phyloP scores from a whole-genome alignment of 2,329 filamentous ascomycete species.

The Cladophialophora yegresii region DNA sequence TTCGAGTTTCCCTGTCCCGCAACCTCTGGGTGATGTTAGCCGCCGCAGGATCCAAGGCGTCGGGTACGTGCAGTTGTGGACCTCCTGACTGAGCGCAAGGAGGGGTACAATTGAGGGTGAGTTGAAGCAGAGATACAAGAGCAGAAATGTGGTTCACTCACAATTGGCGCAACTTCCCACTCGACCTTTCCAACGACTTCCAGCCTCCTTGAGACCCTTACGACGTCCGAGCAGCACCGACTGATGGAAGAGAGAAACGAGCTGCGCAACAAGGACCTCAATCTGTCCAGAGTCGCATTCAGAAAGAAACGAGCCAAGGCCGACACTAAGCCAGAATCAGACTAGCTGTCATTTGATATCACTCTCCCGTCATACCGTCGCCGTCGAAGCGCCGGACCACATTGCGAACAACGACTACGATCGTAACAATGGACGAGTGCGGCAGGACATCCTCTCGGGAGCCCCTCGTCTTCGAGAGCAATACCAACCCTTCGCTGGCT shows the following conservation, averaged over 20 bases:
- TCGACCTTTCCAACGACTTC: slow-evolving; percentile 37
- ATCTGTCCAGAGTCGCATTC: slow-evolving; percentile 14
- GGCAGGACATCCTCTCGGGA: too few relatives aligned
- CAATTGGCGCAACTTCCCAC: slow-evolving; percentile 35
- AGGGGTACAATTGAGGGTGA: slow-evolving; percentile 13
- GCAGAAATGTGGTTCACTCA: slow-evolving; percentile 18
- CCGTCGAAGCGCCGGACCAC: neutral
- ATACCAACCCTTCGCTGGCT: neutral
- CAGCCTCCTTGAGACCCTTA: slow-evolving; percentile 33
- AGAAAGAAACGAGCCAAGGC: slow-evolving; percentile 15
- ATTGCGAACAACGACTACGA: neutral
- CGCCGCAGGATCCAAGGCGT: slow-evolving; percentile 12
- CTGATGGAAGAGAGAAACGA: slow-evolving; percentile 22
- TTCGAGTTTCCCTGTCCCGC: slow-evolving; percentile 27
- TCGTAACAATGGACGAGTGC: neutral
- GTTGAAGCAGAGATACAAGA: slow-evolving; percentile 9
- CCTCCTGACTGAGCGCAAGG: slow-evolving; percentile 10
- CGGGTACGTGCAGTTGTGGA: slow-evolving; percentile 30
- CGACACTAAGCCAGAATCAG: neutral
- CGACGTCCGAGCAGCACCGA: slow-evolving; percentile 31
- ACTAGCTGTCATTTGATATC: neutral
- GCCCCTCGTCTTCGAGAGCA: neutral
- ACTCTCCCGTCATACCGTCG: neutral
- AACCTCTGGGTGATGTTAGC: slow-evolving; percentile 28
- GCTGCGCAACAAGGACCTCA: slow-evolving; percentile 17